Conservation (phyloP, 306 rosid genomes). For the Herpetospermum pedunculosum region DNA sequence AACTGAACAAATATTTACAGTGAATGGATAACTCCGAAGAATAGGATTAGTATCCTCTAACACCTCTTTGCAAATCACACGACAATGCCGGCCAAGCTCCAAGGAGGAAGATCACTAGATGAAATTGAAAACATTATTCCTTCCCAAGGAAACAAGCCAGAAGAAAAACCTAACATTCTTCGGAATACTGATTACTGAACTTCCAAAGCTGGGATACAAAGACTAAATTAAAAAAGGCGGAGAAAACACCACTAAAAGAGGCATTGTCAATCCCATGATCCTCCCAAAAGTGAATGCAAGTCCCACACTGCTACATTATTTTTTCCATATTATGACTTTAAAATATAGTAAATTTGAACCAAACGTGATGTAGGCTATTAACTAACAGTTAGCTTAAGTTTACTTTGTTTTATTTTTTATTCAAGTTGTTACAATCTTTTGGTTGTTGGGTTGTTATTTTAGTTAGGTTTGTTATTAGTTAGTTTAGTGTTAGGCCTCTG, state of each 20-base stretch:
- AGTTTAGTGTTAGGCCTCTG: too few species aligned
- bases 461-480: too few species aligned
- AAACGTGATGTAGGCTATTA: too few species aligned
- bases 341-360: neutral
- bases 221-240: neutral
- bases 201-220: neutral
- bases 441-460: too few species aligned
- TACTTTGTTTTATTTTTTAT: too few species aligned
- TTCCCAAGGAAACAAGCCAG: neutral
- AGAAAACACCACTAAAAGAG: neutral
- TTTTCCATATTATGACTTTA: neutral
- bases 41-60: too few species aligned
- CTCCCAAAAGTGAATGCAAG: neutral
- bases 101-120: neutral
- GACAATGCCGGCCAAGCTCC: neutral
- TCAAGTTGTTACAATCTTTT: too few species aligned
- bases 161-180: neutral
- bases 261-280: neutral
- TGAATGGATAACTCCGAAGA: too few species aligned
- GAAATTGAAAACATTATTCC: neutral
- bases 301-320: neutral
- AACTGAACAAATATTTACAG: too few species aligned
- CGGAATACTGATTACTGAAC: neutral
- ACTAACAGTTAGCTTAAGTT: too few species aligned
- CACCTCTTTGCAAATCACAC: neutral